Evolutionary conservation across 768 basidiomycete genomes (phyloP).

Genomic region (Clavulina sp.): DNA sequence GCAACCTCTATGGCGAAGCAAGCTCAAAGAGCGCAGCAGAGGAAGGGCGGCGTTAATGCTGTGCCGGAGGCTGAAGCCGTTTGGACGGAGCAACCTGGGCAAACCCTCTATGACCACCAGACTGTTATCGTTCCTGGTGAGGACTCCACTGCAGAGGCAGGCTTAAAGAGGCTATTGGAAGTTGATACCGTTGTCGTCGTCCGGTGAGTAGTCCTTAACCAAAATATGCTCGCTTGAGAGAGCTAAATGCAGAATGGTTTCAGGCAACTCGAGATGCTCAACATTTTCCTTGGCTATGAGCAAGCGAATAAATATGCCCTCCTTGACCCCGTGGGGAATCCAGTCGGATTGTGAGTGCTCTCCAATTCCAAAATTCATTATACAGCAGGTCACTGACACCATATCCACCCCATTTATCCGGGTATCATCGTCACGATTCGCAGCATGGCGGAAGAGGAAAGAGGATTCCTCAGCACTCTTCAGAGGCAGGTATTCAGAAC

Average conservation of each 20-base stretch:
- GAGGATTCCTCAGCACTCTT: conserved; percentile 43
- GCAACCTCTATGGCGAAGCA: too few relatives aligned
- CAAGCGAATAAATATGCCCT: conserved; percentile 69
- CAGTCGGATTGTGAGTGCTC: conserved; percentile 39
- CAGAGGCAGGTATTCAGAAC: conserved; percentile 59
- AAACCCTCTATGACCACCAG: too few relatives aligned
- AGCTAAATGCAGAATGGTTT: background rate
- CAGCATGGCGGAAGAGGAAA: conserved; percentile 58
- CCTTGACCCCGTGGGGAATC: conserved; percentile 34
- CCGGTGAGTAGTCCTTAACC: conserved; percentile 7
- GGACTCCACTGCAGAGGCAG: background rate
- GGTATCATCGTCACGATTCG: background rate
- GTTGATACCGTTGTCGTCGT: conserved; percentile 11
- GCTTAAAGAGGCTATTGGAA: conserved; percentile 8
- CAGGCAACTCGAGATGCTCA: conserved; percentile 75
- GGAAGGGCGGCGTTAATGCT: too few relatives aligned
- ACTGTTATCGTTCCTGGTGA: too few relatives aligned
- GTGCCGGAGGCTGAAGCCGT: too few relatives aligned
- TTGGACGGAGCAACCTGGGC: too few relatives aligned
- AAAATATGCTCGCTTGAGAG: too few relatives aligned
- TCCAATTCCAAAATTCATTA: background rate
- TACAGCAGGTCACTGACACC: background rate
- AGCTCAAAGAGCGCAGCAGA: too few relatives aligned
- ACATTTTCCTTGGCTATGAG: conserved; percentile 73
- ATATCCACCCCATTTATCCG: background rate